Base-by-base conservation (phyloP, 2,329 filamentous ascomycete genomes). In the Ceratocystis cacaofunesta region DNA sequence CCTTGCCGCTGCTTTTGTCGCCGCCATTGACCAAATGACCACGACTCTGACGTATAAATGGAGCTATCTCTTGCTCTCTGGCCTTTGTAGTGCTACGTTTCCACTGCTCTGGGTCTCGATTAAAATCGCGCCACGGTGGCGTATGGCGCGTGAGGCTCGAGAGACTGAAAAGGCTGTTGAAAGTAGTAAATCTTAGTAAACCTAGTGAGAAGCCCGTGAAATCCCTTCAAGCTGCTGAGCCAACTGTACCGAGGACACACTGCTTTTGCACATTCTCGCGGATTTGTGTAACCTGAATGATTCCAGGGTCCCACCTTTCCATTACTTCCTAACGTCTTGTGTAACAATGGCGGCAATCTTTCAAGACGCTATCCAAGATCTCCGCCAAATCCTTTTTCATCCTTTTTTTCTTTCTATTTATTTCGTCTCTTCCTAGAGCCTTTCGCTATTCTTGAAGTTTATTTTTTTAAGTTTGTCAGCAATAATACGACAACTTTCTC, bases 21-120 rank as follows among this genome's bases (percentile, higher is more conserved):
- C 71, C 2, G 28, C 71, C 8, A 73, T 72, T n/a, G 70, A 72
- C 55, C 65, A 66, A 4, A 71, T 71, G 70, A 71, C 70, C 0
- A 62, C 63, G n/a, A 43, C 55, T 0, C 62, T 73, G 1, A 63
- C 67, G 0, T 69, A 69, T 15, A 68, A 67, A 32, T 71, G 70
- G 69, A 69, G 67, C 2, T 71, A 71, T 44, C 64, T 70, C 1
- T 66, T 71, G 5, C 67, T 71, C 0, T 70, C 68, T 2, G 66
- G 68, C 3, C 65, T 70, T 3, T 71, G 69, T 28, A 60, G 66
- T 2, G 43, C 65, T 5, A 65, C 69, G 2, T 41, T 70, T 5
- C 69, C 69, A 1, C 63, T 70, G 8, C 70, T 71, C 65, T 71
- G 69, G 28, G 52, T 69, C 0, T 69, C 70, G 30, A 70, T 71